phyloP scores from a whole-genome alignment of 2,329 filamentous ascomycete genomes.

The Xenoacremonium recifei region DNA sequence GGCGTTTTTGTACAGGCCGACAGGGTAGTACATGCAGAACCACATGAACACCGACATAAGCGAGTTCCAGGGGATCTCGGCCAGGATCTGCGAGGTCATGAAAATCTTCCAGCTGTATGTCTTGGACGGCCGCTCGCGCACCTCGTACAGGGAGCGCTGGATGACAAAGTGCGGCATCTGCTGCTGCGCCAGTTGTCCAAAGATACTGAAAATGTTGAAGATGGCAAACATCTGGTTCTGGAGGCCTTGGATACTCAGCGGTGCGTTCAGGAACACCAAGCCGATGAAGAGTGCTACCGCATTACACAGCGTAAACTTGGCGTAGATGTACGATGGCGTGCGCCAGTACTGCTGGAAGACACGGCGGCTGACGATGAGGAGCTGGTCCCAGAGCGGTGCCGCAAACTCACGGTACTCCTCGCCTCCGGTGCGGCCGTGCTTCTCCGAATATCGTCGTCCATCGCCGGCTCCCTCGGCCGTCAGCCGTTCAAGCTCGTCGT shows the following conservation, averaged over 20 bases:
- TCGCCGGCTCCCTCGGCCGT: constrained; percentile 48
- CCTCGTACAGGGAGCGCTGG: constrained; percentile 79
- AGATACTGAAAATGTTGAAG: constrained; percentile 80
- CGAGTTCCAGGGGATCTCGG: constrained; percentile 82
- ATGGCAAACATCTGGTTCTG: constrained; percentile 86
- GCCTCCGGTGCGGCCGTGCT: constrained; percentile 3
- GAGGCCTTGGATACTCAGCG: constrained; percentile 71
- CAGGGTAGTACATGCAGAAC: constrained; percentile 81
- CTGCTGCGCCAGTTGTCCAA: constrained; percentile 73
- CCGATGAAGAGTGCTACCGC: constrained; percentile 72
- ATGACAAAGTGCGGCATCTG: constrained; percentile 84
- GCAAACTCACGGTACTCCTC: constrained; percentile 72
- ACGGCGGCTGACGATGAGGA: constrained; percentile 65
- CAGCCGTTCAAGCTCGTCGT: constrained; percentile 54
- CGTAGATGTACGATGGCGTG: constrained; percentile 84
- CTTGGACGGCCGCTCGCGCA: constrained; percentile 79
- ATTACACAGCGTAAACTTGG: constrained; percentile 70
- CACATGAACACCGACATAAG: constrained; percentile 74
- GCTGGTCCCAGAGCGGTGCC: constrained; percentile 67
- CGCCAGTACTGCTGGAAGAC: constrained; percentile 93
- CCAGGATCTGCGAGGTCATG: constrained; percentile 77
- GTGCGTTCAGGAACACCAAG: constrained; percentile 73
- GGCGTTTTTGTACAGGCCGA: constrained; percentile 73
- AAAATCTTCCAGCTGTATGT: constrained; percentile 85
- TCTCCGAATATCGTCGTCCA: constrained; percentile 35